Base-by-base conservation (phyloP, 1,139 yeast genomes). In the Protomyces arabidopsidicola region DNA sequence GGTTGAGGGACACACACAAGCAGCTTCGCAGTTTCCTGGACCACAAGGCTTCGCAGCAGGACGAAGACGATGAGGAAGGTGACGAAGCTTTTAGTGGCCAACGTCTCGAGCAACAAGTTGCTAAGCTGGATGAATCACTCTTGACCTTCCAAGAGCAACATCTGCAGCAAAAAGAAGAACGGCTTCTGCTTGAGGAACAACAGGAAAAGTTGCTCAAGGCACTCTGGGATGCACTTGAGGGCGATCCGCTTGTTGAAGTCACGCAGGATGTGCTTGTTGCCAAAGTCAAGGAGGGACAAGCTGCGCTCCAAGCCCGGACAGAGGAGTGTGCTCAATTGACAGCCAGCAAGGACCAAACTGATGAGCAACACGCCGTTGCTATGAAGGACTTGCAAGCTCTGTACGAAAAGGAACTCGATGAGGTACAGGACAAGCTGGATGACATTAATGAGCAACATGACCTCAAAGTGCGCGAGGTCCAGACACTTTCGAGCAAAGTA, bases 381-480 rank as follows among this genome's bases (percentile, higher is more conserved):
- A 57, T 57, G 61, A 57, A 57, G 39, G 38, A 50, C 6, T 42
- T 57, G 20, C 61, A 57, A 12, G 61, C 61, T n/a, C 55, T 48
- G 36, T 57, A 57, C 38, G 61, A 57, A 27, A 35, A 36, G 20
- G 61, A 57, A 31, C 36, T 57, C 12, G 61, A 57, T 51, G 61
- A 48, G 9, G 54, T 50, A n/a, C 61, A 57, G 20, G 50, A 42
- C 45, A 45, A 57, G 39, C 54, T 57, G n/a, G 61, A 50, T 24
- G 42, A 20, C 16, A 14, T 52, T 8, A 9, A 20, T 35, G 42
- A 52, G n/a, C 14, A 52, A 18, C 42, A 52, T 35, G 42, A 34
- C 8, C 39, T 34, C 42, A 18, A 31, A 14, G 55, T 34, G 42
- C 55, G 38, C 9, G 55, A 34, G 42, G n/a, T 18, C 1, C 55